Conservation (phyloP, 306 rosid species). For the Casuarina cunninghamiana region DNA sequence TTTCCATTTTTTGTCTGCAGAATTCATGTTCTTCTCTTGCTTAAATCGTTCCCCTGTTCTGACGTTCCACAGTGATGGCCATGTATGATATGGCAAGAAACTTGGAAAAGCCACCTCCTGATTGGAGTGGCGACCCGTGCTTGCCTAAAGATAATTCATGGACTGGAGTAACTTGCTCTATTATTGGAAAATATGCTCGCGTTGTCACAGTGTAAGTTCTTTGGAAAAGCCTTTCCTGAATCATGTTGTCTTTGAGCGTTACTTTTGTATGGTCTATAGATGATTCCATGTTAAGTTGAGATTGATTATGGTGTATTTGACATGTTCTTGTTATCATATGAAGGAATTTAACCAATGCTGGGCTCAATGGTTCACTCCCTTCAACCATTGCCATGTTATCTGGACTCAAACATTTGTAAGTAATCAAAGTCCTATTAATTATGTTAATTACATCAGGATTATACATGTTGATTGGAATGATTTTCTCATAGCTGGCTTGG, state of each 20-base stretch:
- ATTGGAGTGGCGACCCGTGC: slow-evolving; percentile 95
- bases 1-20: slow-evolving; percentile 9
- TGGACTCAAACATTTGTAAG: slow-evolving; percentile 67
- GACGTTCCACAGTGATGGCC: slow-evolving; percentile 46
- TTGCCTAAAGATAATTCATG: slow-evolving; percentile 70
- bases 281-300: neutral
- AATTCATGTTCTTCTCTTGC: slow-evolving; percentile 11
- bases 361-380: slow-evolving; percentile 63
- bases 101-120: slow-evolving; percentile 60
- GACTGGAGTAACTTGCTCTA: slow-evolving; percentile 76
- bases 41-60: slow-evolving; percentile 23
- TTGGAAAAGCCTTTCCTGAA: neutral
- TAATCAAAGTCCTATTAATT: slow-evolving; percentile 12
- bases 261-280: neutral
- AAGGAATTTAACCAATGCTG: slow-evolving; percentile 67
- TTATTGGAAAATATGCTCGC: slow-evolving; percentile 27
- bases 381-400: slow-evolving; percentile 49
- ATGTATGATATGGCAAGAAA: slow-evolving; percentile 61
- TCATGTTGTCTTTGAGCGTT: neutral
- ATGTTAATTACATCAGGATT: neutral
- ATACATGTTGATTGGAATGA: slow-evolving; percentile 18
- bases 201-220: slow-evolving; percentile 53
- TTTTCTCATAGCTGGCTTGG: slow-evolving; percentile 67
- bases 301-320: neutral
- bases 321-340: slow-evolving; percentile 10